Evolutionary conservation across 2,329 filamentous ascomycete genomes (phyloP).

Genomic region (Curvularia sp.): DNA sequence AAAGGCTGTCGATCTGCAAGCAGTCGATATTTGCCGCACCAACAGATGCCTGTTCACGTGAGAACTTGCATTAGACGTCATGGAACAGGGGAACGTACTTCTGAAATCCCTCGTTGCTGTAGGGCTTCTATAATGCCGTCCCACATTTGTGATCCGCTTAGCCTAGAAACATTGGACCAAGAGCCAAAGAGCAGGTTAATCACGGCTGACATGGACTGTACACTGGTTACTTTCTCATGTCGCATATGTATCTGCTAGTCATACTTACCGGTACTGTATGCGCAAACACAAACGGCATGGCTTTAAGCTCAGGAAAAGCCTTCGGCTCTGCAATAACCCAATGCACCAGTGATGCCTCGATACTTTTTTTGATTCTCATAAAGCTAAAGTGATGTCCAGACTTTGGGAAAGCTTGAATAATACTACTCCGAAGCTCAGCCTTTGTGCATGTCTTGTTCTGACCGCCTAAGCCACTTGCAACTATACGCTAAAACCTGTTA

Average conservation of each 20-base stretch:
- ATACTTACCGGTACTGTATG: conserved; percentile 26
- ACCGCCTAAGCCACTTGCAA: background rate
- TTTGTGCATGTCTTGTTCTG: background rate
- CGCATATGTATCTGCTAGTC: background rate
- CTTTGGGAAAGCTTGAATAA: background rate
- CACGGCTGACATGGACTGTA: background rate
- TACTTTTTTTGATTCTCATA: conserved; percentile 1
- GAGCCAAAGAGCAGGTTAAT: conserved; percentile 4
- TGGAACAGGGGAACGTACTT: background rate
- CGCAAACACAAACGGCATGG: conserved; percentile 21
- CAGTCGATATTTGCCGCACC: background rate
- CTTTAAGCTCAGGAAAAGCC: conserved; percentile 12
- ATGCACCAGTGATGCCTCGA: conserved; percentile 18
- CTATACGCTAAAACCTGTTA: background rate
- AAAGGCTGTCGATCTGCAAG: conserved; percentile 2
- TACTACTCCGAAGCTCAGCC: background rate
- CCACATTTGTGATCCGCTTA: background rate
- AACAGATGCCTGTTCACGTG: background rate
- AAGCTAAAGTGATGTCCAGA: background rate
- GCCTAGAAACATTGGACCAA: background rate
- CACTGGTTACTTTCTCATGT: background rate
- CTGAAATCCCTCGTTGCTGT: background rate
- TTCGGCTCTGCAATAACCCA: conserved; percentile 20
- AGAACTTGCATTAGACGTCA: background rate
- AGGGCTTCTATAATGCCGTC: background rate